phyloP scores from a whole-genome alignment of 176 grass and related monocot species.

The Oryza glaberrima region DNA sequence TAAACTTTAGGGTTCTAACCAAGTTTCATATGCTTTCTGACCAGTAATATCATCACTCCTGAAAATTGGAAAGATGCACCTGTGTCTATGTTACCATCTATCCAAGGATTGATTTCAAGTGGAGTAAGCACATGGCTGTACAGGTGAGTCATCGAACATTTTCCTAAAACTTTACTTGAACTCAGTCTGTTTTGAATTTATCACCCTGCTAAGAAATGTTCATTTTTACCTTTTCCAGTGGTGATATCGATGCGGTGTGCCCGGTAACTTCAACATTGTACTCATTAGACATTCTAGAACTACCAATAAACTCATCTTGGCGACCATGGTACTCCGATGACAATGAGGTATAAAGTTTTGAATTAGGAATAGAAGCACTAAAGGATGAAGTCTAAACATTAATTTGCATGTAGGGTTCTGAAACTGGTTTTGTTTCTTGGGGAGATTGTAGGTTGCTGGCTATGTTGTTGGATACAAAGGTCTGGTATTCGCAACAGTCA shows the following conservation, averaged over 20 bases:
- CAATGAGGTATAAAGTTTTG: slow-evolving; percentile 38
- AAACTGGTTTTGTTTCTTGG: slow-evolving; percentile 37
- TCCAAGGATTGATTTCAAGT: slow-evolving; percentile 46
- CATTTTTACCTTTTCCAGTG: slow-evolving; percentile 44
- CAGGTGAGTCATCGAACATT: slow-evolving; percentile 39
- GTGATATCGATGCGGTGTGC: slow-evolving; percentile 59
- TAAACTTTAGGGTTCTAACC: slow-evolving; percentile 29
- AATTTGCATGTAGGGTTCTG: slow-evolving; percentile 1
- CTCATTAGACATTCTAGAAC: slow-evolving; percentile 45
- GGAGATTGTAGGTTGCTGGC: slow-evolving; percentile 54
- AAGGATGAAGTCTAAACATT: slow-evolving; percentile 6
- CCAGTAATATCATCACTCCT: slow-evolving; percentile 45
- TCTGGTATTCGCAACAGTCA: slow-evolving; percentile 56
- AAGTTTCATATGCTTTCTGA: slow-evolving; percentile 1
- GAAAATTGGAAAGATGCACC: slow-evolving; percentile 46
- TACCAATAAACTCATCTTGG: slow-evolving; percentile 47
- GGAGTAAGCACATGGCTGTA: slow-evolving; percentile 53
- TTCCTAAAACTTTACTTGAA: slow-evolving; percentile 12
- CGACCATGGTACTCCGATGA: slow-evolving; percentile 55
- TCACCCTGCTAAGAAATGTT: slow-evolving; percentile 34
- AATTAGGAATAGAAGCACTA: neutral
- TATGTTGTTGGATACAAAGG: slow-evolving; percentile 51
- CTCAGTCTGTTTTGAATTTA: neutral
- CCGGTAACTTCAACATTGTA: slow-evolving; percentile 60
- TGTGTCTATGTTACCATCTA: slow-evolving; percentile 44